Conservation (phyloP, 805 yeast genomes). For the Cyberlindnera nakhonratchasimensis region DNA sequence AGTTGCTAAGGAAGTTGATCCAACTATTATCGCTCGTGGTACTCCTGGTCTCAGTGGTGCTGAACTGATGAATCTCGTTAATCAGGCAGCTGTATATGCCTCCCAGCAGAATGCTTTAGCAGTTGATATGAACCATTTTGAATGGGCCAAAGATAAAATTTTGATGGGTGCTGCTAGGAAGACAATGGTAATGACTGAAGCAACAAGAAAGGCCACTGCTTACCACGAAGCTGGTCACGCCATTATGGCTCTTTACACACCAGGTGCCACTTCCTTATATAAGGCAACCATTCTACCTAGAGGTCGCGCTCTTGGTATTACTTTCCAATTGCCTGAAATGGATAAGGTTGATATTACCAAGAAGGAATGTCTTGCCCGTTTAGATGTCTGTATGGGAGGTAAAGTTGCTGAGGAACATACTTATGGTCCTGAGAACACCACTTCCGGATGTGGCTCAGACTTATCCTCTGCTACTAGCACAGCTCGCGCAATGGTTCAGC, state of each 20-base stretch:
- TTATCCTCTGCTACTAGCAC: constrained; percentile 84
- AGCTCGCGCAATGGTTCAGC: constrained; percentile 95
- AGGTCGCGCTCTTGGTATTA: constrained; percentile 94
- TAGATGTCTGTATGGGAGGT: constrained; percentile 99
- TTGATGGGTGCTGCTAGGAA: constrained; percentile 97
- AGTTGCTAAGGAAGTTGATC: constrained; percentile 78
- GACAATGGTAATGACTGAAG: constrained; percentile 97
- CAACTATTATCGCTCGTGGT: constrained; percentile 89
- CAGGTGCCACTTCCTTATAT: constrained; percentile 92
- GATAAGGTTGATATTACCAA: constrained; percentile 93
- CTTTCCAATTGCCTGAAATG: constrained; percentile 97
- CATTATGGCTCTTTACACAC: constrained; percentile 91
- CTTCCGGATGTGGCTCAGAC: constrained; percentile 94
- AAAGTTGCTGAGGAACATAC: constrained; percentile 93
- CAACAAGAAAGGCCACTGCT: constrained; percentile 89
- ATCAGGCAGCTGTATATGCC: constrained; percentile 97
- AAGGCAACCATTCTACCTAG: constrained; percentile 96
- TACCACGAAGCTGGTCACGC: constrained; percentile 99
- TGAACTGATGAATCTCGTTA: constrained; percentile 89
- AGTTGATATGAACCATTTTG: constrained; percentile 88
- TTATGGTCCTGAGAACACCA: constrained; percentile 88
- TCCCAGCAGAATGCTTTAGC: constrained; percentile 88
- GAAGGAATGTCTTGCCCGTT: constrained; percentile 82
- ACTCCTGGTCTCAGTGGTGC: constrained; percentile 99
- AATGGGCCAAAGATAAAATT: constrained; percentile 99